These are phyloP conservation scores for Volvox africanus DNA, from an alignment of 139 green algal genomes.

Conservation along the genomic window DNA sequence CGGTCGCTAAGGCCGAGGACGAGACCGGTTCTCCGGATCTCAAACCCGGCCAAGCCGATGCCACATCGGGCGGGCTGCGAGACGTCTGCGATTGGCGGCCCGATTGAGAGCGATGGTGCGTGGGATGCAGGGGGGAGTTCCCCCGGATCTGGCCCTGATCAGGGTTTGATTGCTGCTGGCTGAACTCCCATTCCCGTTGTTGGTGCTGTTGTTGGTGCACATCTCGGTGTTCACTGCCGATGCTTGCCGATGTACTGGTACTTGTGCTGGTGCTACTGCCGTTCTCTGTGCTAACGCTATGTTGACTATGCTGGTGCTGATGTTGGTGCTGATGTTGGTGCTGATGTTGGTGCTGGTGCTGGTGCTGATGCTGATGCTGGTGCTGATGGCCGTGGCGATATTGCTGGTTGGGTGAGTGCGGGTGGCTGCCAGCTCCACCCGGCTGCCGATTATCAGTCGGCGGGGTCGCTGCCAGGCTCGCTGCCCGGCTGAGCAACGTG, in stretches of 20 bases:
- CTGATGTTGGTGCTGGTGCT: neutral
- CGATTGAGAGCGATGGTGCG: too few relatives aligned
- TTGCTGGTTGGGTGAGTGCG: neutral
- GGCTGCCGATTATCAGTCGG: neutral
- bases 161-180: neutral
- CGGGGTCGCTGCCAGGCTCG: neutral
- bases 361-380: neutral
- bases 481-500: neutral
- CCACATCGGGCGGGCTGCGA: neutral
- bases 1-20: neutral
- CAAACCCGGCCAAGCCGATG: too few relatives aligned
- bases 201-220: neutral
- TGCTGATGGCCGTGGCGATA: neutral
- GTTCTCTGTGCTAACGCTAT: too few relatives aligned
- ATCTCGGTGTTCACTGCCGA: neutral
- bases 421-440: neutral
- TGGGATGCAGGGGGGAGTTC: too few relatives aligned
- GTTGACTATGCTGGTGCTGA: too few relatives aligned
- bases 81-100: too few relatives aligned
- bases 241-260: neutral
- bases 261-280: neutral
- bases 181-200: neutral
- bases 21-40: neutral
- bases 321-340: neutral
- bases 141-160: too few relatives aligned